Percentiles rank a stretch among this genome's conserved stretches.
Conservation (phyloP, 768 basidiomycete species). For the Arthromyces matolae region DNA sequence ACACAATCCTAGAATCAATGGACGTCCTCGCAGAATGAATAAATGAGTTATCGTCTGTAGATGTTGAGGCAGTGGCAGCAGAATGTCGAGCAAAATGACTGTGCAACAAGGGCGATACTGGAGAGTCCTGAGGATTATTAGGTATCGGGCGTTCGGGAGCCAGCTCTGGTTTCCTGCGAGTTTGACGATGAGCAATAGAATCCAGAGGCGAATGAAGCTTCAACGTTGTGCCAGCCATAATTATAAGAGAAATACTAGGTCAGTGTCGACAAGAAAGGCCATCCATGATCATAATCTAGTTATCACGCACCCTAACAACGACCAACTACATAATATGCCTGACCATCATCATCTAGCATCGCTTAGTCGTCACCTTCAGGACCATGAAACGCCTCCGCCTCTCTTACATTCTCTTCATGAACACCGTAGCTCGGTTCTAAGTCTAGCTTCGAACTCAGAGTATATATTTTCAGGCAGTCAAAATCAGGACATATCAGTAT, state of each 20-base stretch:
- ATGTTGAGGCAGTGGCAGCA: constrained; percentile 36
- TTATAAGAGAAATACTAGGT: too few species aligned
- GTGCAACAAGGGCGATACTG: constrained; percentile 44
- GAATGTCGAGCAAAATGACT: constrained; percentile 43
- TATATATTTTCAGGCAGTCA: constrained; percentile 86
- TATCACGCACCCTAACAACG: too few species aligned
- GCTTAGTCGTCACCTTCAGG: constrained; percentile 52
- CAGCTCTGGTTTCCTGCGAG: constrained; percentile 36
- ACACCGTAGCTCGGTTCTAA: constrained; percentile 64
- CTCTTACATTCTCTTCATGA: constrained; percentile 72
- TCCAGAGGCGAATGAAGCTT: constrained; percentile 51
- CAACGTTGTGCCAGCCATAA: constrained; percentile 17
- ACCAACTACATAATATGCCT: too few species aligned
- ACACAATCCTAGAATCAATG: constrained; percentile 26
- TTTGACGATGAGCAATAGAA: constrained; percentile 51
- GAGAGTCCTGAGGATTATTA: constrained; percentile 16
- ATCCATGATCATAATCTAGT: too few species aligned
- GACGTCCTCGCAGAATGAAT: constrained; percentile 24
- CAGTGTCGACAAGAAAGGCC: too few species aligned
- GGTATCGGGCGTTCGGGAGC: constrained; percentile 8
- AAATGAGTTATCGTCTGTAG: constrained; percentile 35
- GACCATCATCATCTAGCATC: constrained; percentile 54
- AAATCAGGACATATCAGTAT: constrained; percentile 68
- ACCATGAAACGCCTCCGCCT: constrained; percentile 38
- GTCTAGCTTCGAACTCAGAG: constrained; percentile 65